Percentiles rank a stretch among this genome's conserved stretches.
These are phyloP conservation scores for Saccharomyces hybrid DNA, from an alignment of 1,139 yeast genomes.

Conservation along the genomic window DNA sequence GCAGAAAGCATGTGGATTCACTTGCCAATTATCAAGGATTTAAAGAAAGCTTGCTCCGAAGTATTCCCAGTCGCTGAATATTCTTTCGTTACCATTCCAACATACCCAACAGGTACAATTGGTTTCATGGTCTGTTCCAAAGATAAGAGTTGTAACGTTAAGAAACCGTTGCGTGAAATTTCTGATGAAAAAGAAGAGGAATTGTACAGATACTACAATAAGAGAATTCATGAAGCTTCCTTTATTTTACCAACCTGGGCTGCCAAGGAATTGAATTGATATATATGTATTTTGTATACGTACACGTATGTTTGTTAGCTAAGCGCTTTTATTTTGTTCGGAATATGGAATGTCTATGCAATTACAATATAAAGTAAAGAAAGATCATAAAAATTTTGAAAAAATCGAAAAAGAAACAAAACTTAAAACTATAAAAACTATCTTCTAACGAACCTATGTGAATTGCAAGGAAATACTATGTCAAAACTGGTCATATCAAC, in stretches of 20 bases:
- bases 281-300: background rate
- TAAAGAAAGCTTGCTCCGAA: slow-evolving; percentile 64
- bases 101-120: slow-evolving; percentile 89
- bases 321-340: background rate
- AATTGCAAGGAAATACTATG: slow-evolving; percentile 8
- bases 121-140: slow-evolving; percentile 92
- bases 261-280: slow-evolving; percentile 34
- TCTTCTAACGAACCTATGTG: background rate
- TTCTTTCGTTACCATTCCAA: slow-evolving; percentile 83
- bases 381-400: background rate
- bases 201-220: slow-evolving; percentile 72
- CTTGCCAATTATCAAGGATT: slow-evolving; percentile 65
- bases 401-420: slow-evolving; percentile 6
- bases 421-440: slow-evolving; percentile 6
- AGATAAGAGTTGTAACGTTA: slow-evolving; percentile 55
- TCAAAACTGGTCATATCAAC: slow-evolving; percentile 21
- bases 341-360: too few relatives aligned
- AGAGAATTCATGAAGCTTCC: slow-evolving; percentile 72
- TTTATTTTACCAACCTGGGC: slow-evolving; percentile 90
- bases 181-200: slow-evolving; percentile 54
- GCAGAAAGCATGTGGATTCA: slow-evolving; percentile 90
- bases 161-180: slow-evolving; percentile 61
- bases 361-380: background rate
- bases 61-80: slow-evolving; percentile 87
- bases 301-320: slow-evolving; percentile 1